Evolutionary conservation across 768 basidiomycete genomes (phyloP).

Genomic region (Auricularia cornea): DNA sequence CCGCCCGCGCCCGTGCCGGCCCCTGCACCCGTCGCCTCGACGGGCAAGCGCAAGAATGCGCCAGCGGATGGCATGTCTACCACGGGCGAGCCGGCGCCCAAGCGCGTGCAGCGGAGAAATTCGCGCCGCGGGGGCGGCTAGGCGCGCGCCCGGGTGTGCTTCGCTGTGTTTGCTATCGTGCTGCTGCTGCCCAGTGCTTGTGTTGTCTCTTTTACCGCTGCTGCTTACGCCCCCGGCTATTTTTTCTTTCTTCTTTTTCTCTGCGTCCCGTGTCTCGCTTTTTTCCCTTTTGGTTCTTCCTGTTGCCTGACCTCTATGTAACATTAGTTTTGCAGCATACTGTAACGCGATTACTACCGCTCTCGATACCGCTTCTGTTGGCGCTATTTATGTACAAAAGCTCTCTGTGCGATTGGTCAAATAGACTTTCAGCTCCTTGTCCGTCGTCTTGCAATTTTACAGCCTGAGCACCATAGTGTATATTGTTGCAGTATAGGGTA

Average conservation of each 20-base stretch:
- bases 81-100: conserved; percentile 30
- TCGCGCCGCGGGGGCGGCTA: conserved; percentile 38
- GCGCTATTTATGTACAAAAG: conserved; percentile 1
- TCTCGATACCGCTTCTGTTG: background rate
- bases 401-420: background rate
- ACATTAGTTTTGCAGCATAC: background rate
- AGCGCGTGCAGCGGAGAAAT: conserved; percentile 35
- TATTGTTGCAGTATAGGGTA: too few relatives aligned
- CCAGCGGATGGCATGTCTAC: background rate
- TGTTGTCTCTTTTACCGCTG: conserved; percentile 41
- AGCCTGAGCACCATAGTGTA: too few relatives aligned
- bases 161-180: background rate
- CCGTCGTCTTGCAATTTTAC: too few relatives aligned
- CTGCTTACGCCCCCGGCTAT: conserved; percentile 17
- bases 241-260: conserved; percentile 7
- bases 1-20: conserved; percentile 30
- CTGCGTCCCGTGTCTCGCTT: conserved; percentile 18
- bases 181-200: conserved; percentile 1
- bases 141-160: background rate
- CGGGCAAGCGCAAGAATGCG: background rate
- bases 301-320: background rate
- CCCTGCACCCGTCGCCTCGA: conserved; percentile 1
- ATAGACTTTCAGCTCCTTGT: background rate
- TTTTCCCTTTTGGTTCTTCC: conserved; percentile 3
- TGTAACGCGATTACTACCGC: background rate